These are phyloP conservation scores for Rhododendron kiyosumense DNA, from an alignment of 148 eudicot species.

Conservation along the genomic window DNA sequence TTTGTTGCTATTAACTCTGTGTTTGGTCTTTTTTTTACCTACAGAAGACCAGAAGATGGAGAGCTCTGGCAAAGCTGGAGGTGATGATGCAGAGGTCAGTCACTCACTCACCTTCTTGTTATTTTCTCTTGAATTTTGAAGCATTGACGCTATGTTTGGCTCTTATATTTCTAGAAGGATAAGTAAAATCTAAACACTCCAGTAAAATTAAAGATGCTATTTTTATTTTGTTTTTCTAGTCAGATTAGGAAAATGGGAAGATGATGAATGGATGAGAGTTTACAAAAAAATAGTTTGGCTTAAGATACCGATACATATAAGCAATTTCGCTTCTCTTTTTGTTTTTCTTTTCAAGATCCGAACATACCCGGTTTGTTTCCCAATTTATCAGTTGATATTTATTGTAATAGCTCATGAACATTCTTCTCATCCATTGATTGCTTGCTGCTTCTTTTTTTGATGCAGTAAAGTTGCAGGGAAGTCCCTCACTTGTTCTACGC, in stretches of 20 bases:
- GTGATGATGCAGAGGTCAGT: conserved; percentile 19
- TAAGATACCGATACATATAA: not conserved
- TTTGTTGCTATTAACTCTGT: not conserved
- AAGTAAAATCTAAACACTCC: not conserved
- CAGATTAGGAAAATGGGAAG: not conserved
- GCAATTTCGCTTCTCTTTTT: not conserved
- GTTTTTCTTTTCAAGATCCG: not conserved
- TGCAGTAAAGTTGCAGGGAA: conserved; percentile 16
- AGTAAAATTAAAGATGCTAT: not conserved
- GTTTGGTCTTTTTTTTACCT: not conserved
- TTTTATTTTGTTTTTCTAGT: not conserved
- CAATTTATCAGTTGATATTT: not conserved
- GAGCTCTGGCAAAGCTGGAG: conserved; percentile 22
- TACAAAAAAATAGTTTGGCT: not conserved
- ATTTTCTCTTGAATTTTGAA: not conserved
- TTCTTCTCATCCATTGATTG: not conserved
- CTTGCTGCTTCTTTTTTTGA: not conserved
- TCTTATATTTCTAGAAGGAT: not conserved
- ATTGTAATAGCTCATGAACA: not conserved
- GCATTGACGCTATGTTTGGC: not conserved
- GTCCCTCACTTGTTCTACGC: not conserved
- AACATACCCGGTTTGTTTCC: too few relatives aligned
- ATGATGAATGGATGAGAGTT: not conserved
- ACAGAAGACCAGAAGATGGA: conserved; percentile 28
- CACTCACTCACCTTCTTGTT: not conserved